A percentile compares a stretch with the other conserved stretches of the same genome.
Conservation (phyloP, 108 stramenopile species). For the Stephanodiscus minutulus region DNA sequence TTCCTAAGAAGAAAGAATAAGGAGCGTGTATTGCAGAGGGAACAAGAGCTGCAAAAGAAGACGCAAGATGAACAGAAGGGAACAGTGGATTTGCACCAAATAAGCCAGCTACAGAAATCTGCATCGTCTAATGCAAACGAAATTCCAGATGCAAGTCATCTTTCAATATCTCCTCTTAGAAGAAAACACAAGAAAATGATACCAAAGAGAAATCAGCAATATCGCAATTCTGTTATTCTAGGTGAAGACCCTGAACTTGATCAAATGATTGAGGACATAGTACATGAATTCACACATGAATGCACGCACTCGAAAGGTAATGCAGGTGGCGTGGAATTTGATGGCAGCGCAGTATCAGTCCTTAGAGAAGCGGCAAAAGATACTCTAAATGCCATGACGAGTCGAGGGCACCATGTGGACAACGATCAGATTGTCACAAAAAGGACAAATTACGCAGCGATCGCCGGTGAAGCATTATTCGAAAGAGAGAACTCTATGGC, state of each 20-base stretch:
- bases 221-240: conserved; percentile 14
- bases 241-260: conserved; percentile 30
- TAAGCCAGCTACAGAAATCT: not conserved
- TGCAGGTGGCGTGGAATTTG: conserved; percentile 11
- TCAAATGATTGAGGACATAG: conserved; percentile 32
- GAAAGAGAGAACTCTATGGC: too few relatives aligned
- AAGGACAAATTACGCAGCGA: not conserved
- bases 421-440: not conserved
- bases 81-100: not conserved
- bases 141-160: not conserved
- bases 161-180: conserved; percentile 3
- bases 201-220: not conserved
- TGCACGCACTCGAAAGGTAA: not conserved
- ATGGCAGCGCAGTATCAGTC: conserved; percentile 22
- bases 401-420: not conserved
- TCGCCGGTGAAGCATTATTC: too few relatives aligned
- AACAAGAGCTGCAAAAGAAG: conserved; percentile 7
- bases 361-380: conserved; percentile 28
- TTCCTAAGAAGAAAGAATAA: conserved; percentile 11
- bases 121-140: not conserved
- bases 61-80: conserved; percentile 1
- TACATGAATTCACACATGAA: conserved; percentile 13
- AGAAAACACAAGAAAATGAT: conserved; percentile 11
- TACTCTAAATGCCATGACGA: conserved; percentile 4
- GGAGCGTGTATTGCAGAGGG: not conserved